A percentile compares a stretch with the other conserved stretches of the same genome.
These are phyloP conservation scores for Rhexocercosporidium sp. DNA, from an alignment of 2,329 filamentous ascomycete genomes.

Conservation along the genomic window DNA sequence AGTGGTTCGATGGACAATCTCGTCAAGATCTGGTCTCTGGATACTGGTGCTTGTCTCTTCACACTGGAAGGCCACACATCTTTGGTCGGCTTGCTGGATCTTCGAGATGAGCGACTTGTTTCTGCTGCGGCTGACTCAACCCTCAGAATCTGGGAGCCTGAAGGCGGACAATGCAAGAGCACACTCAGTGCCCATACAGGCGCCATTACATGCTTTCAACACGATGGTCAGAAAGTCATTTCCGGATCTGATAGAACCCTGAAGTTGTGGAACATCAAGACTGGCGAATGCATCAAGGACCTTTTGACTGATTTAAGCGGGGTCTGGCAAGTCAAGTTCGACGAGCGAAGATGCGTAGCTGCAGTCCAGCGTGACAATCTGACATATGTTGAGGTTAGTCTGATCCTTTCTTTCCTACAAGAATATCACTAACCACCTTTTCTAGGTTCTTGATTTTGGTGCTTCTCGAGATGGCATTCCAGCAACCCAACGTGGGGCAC, in stretches of 20 bases:
- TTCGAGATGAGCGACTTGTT: constrained; percentile 87
- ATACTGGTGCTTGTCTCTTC: constrained; percentile 82
- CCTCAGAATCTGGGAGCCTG: constrained; percentile 94
- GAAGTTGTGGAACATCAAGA: constrained; percentile 98
- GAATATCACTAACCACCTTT: constrained; percentile 41
- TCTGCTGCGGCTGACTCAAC: constrained; percentile 96
- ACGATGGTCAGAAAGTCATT: constrained; percentile 95
- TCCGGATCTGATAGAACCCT: constrained; percentile 93
- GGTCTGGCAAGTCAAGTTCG: constrained; percentile 99
- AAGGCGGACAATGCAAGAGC: constrained; percentile 87
- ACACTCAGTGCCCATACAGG: constrained; percentile 93
- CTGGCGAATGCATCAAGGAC: constrained; percentile 90
- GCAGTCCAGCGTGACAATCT: constrained; percentile 91
- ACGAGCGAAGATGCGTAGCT: constrained; percentile 92
- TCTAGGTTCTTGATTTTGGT: constrained; percentile 94
- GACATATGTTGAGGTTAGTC: constrained; percentile 91
- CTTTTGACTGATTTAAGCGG: constrained; percentile 90
- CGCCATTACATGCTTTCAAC: constrained; percentile 98
- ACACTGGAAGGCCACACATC: constrained; percentile 93
- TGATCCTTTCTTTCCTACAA: neutral
- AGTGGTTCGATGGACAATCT: constrained; percentile 98
- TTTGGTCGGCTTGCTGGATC: constrained; percentile 88
- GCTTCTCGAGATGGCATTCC: constrained; percentile 87
- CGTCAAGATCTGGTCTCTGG: constrained; percentile 96
- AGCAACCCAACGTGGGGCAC: constrained; percentile 75